Conservation (phyloP, 805 yeast species). For the Tetrapisispora arboricola region DNA sequence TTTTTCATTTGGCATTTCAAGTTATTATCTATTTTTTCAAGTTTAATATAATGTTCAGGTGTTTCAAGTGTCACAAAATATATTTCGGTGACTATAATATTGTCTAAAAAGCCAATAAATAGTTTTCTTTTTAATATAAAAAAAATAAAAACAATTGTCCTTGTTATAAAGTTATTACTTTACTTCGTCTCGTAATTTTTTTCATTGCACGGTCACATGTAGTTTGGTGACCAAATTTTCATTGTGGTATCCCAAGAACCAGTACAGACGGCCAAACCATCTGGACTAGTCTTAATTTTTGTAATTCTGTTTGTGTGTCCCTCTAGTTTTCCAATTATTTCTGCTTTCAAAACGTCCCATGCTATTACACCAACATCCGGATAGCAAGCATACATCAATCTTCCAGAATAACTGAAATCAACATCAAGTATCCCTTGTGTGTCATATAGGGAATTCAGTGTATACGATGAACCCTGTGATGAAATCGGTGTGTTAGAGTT, state of each 20-base stretch:
- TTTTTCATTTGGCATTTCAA: no score
- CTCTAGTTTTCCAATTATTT: conserved; percentile 53
- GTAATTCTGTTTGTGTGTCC: conserved; percentile 57
- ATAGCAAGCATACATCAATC: conserved; percentile 65
- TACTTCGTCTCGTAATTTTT: no score
- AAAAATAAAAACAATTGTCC: no score
- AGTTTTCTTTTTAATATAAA: no score
- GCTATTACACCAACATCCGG: conserved; percentile 64
- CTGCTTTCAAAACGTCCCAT: conserved; percentile 67
- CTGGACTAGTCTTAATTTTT: conserved; percentile 55
- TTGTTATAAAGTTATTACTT: no score
- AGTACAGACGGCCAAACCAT: conserved; percentile 69
- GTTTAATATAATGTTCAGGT: no score
- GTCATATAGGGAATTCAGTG: conserved; percentile 32
- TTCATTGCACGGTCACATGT: conserved; percentile 6
- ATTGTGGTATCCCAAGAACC: conserved; percentile 74
- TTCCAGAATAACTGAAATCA: conserved; percentile 64
- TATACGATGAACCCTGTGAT: conserved; percentile 5
- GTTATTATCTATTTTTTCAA: no score
- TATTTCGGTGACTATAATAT: no score
- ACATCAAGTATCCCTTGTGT: conserved; percentile 62
- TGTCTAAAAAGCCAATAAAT: no score
- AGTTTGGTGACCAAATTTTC: conserved; percentile 49
- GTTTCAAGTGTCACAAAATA: conserved; percentile 1
- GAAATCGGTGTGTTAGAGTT: conserved; percentile 14